phyloP scores from a whole-genome alignment of 2,329 filamentous ascomycete genomes.

The Trichothecium roseum region DNA sequence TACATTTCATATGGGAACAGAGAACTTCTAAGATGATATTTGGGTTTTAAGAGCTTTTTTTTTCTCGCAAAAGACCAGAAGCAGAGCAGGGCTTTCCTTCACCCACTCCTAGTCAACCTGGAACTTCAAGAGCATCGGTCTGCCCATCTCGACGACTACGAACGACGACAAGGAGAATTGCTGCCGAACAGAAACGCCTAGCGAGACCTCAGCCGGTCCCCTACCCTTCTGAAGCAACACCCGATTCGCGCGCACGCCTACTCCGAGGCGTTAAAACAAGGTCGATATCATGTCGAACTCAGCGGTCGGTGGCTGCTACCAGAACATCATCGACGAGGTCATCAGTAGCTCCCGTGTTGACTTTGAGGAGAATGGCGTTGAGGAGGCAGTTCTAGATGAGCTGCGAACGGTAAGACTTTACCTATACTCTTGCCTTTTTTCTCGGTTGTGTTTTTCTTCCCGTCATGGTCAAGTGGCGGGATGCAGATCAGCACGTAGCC shows the following conservation, averaged over 20 bases:
- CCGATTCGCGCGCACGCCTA: not conserved
- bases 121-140: no score
- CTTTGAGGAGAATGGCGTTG: constrained; percentile 93
- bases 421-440: not conserved
- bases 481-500: not conserved
- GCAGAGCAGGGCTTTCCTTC: no score
- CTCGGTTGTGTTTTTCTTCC: not conserved
- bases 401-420: constrained; percentile 68
- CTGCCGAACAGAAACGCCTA: not conserved
- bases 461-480: not conserved
- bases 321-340: constrained; percentile 70
- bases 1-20: no score
- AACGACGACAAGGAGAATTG: not conserved
- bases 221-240: not conserved
- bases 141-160: no score
- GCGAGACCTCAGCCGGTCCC: not conserved
- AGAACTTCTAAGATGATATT: no score
- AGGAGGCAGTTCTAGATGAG: constrained; percentile 76
- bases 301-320: constrained; percentile 67
- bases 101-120: no score
- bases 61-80: no score
- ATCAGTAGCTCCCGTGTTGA: constrained; percentile 87
- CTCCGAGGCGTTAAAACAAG: constrained; percentile 1
- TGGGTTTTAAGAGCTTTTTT: no score
- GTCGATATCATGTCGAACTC: constrained; percentile 43